These are phyloP conservation scores for Aspergillus hancockii DNA, from an alignment of 495 filamentous ascomycete species.

Conservation along the genomic window DNA sequence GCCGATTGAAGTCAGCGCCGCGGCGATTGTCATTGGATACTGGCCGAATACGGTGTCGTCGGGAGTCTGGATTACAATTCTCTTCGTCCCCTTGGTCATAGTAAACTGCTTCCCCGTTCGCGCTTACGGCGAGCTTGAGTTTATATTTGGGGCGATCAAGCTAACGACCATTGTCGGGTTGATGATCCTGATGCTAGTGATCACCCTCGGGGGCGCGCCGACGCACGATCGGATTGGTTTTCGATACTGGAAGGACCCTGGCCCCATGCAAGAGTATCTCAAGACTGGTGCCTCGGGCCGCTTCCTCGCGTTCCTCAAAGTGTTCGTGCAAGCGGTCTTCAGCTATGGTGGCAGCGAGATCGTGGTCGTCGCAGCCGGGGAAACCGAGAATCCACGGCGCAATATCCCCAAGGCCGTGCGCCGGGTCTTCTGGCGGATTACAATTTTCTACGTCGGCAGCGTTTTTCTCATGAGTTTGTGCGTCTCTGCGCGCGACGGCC, in stretches of 20 bases:
- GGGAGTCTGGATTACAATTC: constrained; percentile 47
- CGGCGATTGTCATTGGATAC: constrained; percentile 65
- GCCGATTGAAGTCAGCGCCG: constrained; percentile 65
- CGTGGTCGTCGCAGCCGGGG: constrained; percentile 74
- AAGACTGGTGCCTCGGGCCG: constrained; percentile 31
- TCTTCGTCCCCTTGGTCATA: constrained; percentile 44
- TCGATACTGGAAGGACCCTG: constrained; percentile 51
- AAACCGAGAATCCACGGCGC: constrained; percentile 71
- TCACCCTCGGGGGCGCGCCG: constrained; percentile 40
- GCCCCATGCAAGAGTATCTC: constrained; percentile 48
- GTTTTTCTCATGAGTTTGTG: constrained; percentile 54
- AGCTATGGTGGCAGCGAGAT: constrained; percentile 65
- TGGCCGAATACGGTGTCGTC: constrained; percentile 49
- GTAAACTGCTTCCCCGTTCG: constrained; percentile 42
- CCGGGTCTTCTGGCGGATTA: constrained; percentile 78
- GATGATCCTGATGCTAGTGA: constrained; percentile 49
- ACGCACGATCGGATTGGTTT: constrained; percentile 33
- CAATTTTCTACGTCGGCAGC: constrained; percentile 70
- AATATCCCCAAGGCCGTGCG: constrained; percentile 76
- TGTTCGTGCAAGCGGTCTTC: constrained; percentile 42
- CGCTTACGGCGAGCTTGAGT: constrained; percentile 51
- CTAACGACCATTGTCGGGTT: constrained; percentile 46
- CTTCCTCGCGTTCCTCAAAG: constrained; percentile 47
- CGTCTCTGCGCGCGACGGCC: constrained; percentile 20
- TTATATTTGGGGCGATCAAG: constrained; percentile 45